phyloP scores from a whole-genome alignment of 225 moss, liverwort and hornwort species.

The Asterella californica region DNA sequence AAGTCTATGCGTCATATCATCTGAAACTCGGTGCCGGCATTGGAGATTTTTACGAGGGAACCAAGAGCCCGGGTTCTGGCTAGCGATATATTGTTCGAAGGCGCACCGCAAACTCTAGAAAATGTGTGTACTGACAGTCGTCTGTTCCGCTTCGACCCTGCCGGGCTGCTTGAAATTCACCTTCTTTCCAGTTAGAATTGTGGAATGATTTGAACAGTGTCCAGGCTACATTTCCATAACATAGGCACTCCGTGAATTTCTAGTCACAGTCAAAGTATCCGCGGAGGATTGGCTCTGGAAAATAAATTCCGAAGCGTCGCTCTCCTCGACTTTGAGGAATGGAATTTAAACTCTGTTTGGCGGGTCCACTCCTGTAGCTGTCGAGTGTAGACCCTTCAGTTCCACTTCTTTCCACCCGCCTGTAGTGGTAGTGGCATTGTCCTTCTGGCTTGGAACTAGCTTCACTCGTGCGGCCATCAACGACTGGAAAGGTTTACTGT shows the following conservation, averaged over 20 bases:
- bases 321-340: background rate
- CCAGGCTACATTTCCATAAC: background rate
- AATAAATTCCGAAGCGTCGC: background rate
- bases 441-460: background rate
- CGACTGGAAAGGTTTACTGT: background rate
- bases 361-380: background rate
- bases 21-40: background rate
- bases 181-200: background rate
- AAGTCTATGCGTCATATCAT: background rate
- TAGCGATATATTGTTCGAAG: background rate
- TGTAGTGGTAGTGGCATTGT: background rate
- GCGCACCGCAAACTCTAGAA: background rate
- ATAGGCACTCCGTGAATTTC: background rate
- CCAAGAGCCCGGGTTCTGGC: background rate
- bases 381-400: background rate
- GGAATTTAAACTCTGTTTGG: background rate
- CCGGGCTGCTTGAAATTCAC: background rate
- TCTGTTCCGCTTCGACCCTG: background rate
- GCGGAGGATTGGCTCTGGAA: background rate
- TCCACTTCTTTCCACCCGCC: background rate
- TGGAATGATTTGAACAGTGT: background rate
- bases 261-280: background rate
- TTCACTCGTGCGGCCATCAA: background rate
- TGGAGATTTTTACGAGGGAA: background rate
- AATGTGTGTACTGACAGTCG: background rate